phyloP scores from a whole-genome alignment of 352 stramenopile genomes.

The Phytopythium litorale region DNA sequence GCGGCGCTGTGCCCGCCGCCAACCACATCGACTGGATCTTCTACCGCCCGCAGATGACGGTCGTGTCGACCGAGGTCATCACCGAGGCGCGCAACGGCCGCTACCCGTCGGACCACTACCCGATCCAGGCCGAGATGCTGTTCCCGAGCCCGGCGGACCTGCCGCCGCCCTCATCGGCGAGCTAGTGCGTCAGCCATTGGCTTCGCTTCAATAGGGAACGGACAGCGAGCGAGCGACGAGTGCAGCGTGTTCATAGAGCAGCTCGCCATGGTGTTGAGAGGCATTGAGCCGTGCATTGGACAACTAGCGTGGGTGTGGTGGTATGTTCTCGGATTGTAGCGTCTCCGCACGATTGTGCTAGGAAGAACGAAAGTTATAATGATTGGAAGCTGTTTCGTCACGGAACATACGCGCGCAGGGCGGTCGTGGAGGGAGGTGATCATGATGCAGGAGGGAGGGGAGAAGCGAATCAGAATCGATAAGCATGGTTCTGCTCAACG shows the following conservation, averaged over 20 bases:
- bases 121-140: constrained; percentile 76
- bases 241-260: not conserved
- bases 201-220: not conserved
- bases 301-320: not conserved
- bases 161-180: constrained; percentile 25
- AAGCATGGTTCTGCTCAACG: constrained; percentile 85
- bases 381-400: constrained; percentile 72
- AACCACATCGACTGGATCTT: constrained; percentile 91
- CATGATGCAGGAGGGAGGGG: not conserved
- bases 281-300: no score
- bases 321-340: constrained; percentile 51
- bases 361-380: constrained; percentile 90
- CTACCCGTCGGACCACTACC: constrained; percentile 87
- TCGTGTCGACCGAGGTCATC: constrained; percentile 77
- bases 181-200: not conserved
- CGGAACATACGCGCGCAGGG: constrained; percentile 28
- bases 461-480: constrained; percentile 45
- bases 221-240: not conserved
- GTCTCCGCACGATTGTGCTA: constrained; percentile 64
- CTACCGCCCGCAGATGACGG: constrained; percentile 71
- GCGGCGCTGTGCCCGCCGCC: constrained; percentile 49
- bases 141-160: constrained; percentile 62
- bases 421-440: not conserved
- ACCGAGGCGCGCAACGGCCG: constrained; percentile 75
- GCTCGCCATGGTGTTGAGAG: not conserved